Evolutionary conservation across 2,329 filamentous ascomycete genomes (phyloP).

Genomic region (Arachnopeziza araneosa): DNA sequence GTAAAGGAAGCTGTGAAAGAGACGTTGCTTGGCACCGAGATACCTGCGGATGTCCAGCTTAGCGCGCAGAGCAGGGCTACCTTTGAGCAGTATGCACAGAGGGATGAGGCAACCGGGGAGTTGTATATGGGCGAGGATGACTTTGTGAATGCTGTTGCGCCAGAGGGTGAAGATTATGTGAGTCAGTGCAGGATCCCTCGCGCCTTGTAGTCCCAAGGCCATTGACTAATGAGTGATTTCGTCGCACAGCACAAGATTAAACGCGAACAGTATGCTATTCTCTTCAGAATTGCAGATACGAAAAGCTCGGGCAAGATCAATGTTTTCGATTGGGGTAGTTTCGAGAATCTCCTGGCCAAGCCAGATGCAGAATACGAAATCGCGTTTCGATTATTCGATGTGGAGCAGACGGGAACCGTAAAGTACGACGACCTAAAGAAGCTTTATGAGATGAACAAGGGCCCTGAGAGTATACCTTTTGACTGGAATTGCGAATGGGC

Average conservation of each 20-base stretch:
- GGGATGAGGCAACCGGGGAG: slow-evolving; percentile 71
- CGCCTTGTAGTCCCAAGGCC: slow-evolving; percentile 8
- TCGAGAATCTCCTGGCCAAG: slow-evolving; percentile 89
- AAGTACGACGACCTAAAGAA: slow-evolving; percentile 85
- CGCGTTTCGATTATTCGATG: slow-evolving; percentile 92
- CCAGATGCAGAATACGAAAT: slow-evolving; percentile 98
- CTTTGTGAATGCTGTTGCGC: slow-evolving; percentile 87
- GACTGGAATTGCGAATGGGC: slow-evolving; percentile 98
- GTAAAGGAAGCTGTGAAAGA: slow-evolving; percentile 67
- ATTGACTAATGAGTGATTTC: slow-evolving; percentile 23
- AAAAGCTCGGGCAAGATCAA: slow-evolving; percentile 66
- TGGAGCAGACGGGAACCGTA: slow-evolving; percentile 75
- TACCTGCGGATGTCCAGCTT: slow-evolving; percentile 47
- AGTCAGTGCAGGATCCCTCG: slow-evolving; percentile 35
- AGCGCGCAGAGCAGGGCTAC: slow-evolving; percentile 69
- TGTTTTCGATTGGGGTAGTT: slow-evolving; percentile 83
- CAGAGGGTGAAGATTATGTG: slow-evolving; percentile 84
- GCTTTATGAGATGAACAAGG: slow-evolving; percentile 84
- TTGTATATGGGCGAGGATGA: slow-evolving; percentile 76
- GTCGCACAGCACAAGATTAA: slow-evolving; percentile 87
- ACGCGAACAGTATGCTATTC: slow-evolving; percentile 88
- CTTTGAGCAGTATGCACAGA: slow-evolving; percentile 71
- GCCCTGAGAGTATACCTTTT: slow-evolving; percentile 79
- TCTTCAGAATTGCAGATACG: slow-evolving; percentile 87
- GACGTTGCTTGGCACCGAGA: slow-evolving; percentile 61